phyloP scores from a whole-genome alignment of 139 green algal species.

The Micractinium sp. region DNA sequence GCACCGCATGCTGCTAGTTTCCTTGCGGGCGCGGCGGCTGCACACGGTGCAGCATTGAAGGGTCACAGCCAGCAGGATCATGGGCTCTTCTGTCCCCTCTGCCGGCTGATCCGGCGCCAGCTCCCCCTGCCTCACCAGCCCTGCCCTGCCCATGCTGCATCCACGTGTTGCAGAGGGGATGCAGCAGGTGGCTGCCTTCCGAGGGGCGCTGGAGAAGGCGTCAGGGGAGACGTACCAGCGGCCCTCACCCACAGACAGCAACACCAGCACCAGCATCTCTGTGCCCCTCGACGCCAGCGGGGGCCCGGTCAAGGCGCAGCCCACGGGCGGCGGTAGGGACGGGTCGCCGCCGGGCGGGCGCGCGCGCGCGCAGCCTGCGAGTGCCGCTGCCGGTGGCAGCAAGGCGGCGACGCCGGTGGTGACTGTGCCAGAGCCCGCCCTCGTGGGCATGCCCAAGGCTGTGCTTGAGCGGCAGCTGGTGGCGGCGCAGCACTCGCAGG shows the following conservation, averaged over 20 bases:
- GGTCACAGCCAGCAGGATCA: too few species aligned
- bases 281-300: not conserved
- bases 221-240: constrained; percentile 35
- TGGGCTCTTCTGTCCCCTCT: too few species aligned
- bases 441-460: constrained; percentile 22
- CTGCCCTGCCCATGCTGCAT: too few species aligned
- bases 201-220: constrained; percentile 17
- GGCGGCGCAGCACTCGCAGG: constrained; percentile 9
- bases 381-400: not conserved
- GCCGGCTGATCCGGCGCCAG: too few species aligned
- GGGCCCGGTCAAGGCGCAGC: too few species aligned
- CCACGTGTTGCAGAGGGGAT: not conserved
- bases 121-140: not conserved
- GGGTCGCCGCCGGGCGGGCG: not conserved
- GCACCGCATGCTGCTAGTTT: too few species aligned
- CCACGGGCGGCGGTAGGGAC: not conserved
- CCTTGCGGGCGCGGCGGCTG: not conserved
- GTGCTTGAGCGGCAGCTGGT: constrained; percentile 31
- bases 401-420: not conserved
- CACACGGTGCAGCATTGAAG: not conserved
- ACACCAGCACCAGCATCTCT: constrained; percentile 17
- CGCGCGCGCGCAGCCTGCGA: not conserved
- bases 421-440: not conserved
- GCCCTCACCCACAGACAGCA: constrained; percentile 41
- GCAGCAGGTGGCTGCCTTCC: constrained; percentile 19